Evolutionary conservation across 1,284 basidiomycete genomes (phyloP).

Genomic region (Ceratobasidium papillatum): DNA sequence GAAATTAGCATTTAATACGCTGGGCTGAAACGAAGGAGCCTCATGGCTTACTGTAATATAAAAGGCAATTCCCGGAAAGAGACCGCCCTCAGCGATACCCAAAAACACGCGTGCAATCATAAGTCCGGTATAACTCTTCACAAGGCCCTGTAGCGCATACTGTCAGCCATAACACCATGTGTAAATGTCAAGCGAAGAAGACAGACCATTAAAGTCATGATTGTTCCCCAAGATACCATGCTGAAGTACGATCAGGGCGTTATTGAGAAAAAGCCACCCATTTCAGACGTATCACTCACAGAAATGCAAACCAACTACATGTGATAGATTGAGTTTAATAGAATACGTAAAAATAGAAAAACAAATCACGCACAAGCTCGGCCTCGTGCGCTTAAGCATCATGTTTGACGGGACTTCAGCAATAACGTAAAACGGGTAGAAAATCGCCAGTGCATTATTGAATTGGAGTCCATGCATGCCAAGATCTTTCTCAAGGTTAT

Average conservation of each 20-base stretch:
- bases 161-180: neutral
- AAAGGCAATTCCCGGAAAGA: conserved; percentile 68
- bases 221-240: conserved; percentile 29
- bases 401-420: conserved; percentile 63
- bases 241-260: neutral
- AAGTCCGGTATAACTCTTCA: conserved; percentile 61
- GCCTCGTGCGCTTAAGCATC: conserved; percentile 62
- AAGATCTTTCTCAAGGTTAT: conserved; percentile 45
- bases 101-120: conserved; percentile 69
- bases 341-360: conserved; percentile 63
- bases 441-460: conserved; percentile 65
- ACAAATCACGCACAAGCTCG: conserved; percentile 61
- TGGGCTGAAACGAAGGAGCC: neutral
- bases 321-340: neutral
- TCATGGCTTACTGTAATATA: conserved; percentile 55
- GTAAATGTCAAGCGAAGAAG: neutral
- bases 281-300: neutral
- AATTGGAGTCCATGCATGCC: conserved; percentile 39
- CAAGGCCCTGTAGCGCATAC: conserved; percentile 11
- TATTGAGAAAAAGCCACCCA: neutral
- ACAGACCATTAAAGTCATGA: conserved; percentile 68
- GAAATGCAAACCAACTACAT: conserved; percentile 25
- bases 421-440: conserved; percentile 64
- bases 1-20: no score
- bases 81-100: conserved; percentile 73